Evolutionary conservation across 345 rosid genomes (phyloP), one percentile per base, ranked within the genome.

Genomic region (Citrus australasica): DNA sequence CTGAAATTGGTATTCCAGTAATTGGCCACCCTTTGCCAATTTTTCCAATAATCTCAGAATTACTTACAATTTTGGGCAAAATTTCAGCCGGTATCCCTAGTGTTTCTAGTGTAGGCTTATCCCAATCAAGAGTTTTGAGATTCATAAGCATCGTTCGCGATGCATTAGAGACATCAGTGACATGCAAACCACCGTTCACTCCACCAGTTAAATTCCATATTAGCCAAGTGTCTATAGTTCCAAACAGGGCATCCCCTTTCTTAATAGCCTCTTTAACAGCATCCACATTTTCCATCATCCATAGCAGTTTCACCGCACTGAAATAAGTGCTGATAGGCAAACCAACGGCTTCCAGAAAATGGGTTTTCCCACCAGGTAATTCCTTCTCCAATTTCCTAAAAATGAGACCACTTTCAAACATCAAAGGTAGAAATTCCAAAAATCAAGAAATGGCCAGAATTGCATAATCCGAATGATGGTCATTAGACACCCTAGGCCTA

Each of bases 191-290:
- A 11, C 90, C 91, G 0, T 87, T 83, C 1, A 84, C 56, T 25
- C 97, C 98, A 1, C 99, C 99, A 0, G 98, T 92, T 79, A 96
- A 87, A 81, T 96, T 96, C 99, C 99, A 96, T 76, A 96, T 88
- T 38, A 96, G 63, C 99, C 99, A 95, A 0, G 97, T 78, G 69
- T 96, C 99, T 67, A 94, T 79, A 0, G 99, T 96, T 71, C 97
- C 98, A 76, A 96, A 96, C 71, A 94, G 75, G 1, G 97, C 98
- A 82, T 94, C 97, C 1, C 90, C 91, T 7, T 80, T 83, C 76
- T 85, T 80, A 65, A 94, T 78, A 60, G 84, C 97, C 40, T 76
- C 83, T 78, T 88, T 89, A 19, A 96, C 94, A 53, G 79, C 81
- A 69, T 84, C 91, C 10, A 91, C 93, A 62, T 94, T 91, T 85